phyloP scores from a whole-genome alignment of 169 alveolate genomes.

The Plasmodium malariae region DNA sequence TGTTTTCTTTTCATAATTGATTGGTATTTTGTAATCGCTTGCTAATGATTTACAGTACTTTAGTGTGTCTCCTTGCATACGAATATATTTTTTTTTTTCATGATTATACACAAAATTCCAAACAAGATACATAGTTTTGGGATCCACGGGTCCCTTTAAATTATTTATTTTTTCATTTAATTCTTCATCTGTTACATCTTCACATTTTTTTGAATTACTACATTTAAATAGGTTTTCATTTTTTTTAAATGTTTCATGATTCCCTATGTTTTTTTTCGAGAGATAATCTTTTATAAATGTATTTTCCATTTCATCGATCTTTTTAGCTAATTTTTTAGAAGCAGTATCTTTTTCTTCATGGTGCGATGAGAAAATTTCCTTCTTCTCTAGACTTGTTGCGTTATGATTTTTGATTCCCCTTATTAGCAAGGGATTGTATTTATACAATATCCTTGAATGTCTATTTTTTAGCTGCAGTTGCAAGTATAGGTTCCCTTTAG shows the following conservation, averaged over 20 bases:
- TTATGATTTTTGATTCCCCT: neutral
- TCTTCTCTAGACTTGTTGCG: neutral
- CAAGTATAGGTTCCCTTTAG: neutral
- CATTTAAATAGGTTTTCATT: constrained; percentile 19
- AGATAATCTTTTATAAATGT: too few relatives aligned
- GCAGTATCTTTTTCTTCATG: neutral
- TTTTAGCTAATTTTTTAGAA: neutral
- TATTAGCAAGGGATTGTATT: neutral
- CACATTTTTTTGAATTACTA: neutral
- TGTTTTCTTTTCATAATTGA: constrained; percentile 8
- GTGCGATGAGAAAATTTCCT: neutral
- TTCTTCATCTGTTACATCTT: constrained; percentile 23
- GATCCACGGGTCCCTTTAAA: constrained; percentile 23
- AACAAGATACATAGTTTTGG: constrained; percentile 18
- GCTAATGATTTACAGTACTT: constrained; percentile 12
- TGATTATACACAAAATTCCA: constrained; percentile 20
- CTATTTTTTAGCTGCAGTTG: constrained; percentile 4
- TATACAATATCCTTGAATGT: constrained; percentile 20
- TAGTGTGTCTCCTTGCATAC: constrained; percentile 4
- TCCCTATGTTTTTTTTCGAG: neutral
- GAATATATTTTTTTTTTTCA: constrained; percentile 5
- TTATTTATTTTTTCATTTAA: constrained; percentile 21
- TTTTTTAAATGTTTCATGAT: neutral
- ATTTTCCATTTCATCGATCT: neutral
- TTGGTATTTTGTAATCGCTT: constrained; percentile 15